phyloP scores from a whole-genome alignment of 169 alveolate species.

The Plasmodium vinckei region DNA sequence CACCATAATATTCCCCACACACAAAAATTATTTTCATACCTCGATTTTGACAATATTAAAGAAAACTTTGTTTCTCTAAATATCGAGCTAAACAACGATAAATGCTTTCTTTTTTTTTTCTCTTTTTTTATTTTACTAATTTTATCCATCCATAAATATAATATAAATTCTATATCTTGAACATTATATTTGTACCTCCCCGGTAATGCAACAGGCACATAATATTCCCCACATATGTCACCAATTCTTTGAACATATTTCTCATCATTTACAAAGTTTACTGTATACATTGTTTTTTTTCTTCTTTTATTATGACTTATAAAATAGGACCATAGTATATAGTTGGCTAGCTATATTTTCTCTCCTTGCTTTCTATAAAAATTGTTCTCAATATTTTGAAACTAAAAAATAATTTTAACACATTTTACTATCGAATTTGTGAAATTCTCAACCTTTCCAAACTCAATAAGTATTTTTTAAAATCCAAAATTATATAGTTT shows the following conservation, averaged over 20 bases:
- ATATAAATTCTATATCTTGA: slow-evolving; percentile 56
- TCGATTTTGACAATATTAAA: slow-evolving; percentile 45
- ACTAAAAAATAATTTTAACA: too few relatives aligned
- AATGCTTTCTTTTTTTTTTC: slow-evolving; percentile 10
- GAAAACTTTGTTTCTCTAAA: slow-evolving; percentile 69
- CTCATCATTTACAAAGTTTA: slow-evolving; percentile 27
- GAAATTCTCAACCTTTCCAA: too few relatives aligned
- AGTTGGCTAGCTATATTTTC: too few relatives aligned
- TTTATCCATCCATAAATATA: slow-evolving; percentile 49
- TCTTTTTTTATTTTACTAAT: slow-evolving; percentile 22
- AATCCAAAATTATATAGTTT: too few relatives aligned
- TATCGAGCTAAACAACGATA: slow-evolving; percentile 19
- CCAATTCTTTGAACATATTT: slow-evolving; percentile 53
- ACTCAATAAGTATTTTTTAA: too few relatives aligned
- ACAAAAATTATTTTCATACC: slow-evolving; percentile 48
- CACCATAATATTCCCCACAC: slow-evolving; percentile 65
- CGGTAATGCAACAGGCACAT: slow-evolving; percentile 53
- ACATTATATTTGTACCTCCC: slow-evolving; percentile 53
- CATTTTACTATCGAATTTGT: too few relatives aligned
- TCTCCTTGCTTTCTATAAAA: too few relatives aligned
- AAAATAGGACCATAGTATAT: too few relatives aligned
- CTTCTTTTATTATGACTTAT: neutral
- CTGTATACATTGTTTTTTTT: slow-evolving; percentile 41
- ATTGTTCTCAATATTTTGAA: too few relatives aligned
- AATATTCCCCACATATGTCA: slow-evolving; percentile 45